Evolutionary conservation across 495 filamentous ascomycete genomes (phyloP).

Genomic region (Aspergillus incahuasiensis): DNA sequence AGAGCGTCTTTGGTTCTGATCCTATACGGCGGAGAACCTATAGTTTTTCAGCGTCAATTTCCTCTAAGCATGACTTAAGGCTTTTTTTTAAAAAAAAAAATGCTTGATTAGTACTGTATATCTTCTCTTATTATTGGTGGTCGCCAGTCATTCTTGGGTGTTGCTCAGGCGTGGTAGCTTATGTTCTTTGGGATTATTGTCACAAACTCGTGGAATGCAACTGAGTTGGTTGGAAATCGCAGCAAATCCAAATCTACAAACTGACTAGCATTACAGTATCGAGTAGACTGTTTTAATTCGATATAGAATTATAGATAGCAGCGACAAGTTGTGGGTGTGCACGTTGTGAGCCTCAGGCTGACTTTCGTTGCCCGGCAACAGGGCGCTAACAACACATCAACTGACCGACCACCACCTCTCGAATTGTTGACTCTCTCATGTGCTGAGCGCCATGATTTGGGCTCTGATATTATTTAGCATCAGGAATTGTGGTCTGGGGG

Average conservation of each 20-base stretch:
- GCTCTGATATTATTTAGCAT: neutral
- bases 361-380: conserved; percentile 29
- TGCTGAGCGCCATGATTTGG: neutral
- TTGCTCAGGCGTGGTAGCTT: no score
- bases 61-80: no score
- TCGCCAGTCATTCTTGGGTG: neutral
- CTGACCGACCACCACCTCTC: neutral
- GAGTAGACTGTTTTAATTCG: no score
- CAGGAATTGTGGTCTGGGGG: neutral
- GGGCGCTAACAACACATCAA: conserved; percentile 20
- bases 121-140: neutral
- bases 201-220: neutral
- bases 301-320: no score
- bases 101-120: neutral
- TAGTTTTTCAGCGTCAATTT: neutral
- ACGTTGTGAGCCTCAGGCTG: neutral
- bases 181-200: neutral
- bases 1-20: neutral
- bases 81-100: no score
- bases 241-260: no score
- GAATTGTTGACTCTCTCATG: neutral
- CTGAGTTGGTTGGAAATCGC: neutral
- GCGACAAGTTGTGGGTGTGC: no score
- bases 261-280: no score
- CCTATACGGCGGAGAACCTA: neutral